phyloP scores from a whole-genome alignment of 441 rosid species.

The Syzygium malaccense region DNA sequence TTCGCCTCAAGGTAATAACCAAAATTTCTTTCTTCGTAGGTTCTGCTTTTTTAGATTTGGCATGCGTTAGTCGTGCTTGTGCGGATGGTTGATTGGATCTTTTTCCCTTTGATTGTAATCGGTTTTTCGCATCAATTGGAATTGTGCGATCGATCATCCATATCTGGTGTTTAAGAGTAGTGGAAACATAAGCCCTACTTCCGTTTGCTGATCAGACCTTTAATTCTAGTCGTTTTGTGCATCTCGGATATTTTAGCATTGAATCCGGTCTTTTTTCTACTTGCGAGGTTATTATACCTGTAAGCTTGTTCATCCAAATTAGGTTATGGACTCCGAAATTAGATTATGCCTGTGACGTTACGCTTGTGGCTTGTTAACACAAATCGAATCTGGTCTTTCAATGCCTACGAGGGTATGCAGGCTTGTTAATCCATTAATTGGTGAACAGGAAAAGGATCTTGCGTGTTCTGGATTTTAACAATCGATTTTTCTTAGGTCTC shows the following conservation, averaged over 20 bases:
- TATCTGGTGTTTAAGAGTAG: neutral
- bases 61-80: neutral
- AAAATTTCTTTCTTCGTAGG: neutral
- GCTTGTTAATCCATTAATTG: neutral
- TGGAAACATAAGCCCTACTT: neutral
- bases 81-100: neutral
- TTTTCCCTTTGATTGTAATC: neutral
- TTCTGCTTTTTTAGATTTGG: neutral
- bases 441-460: neutral
- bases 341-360: neutral
- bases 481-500: neutral
- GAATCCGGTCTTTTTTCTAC: neutral
- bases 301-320: neutral
- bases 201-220: neutral
- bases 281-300: neutral
- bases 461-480: neutral
- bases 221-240: neutral
- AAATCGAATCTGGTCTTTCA: neutral
- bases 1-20: neutral
- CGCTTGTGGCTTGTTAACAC: neutral
- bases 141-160: neutral
- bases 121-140: neutral
- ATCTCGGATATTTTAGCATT: neutral
- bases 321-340: neutral
- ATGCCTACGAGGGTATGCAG: neutral